A percentile compares a stretch with the other conserved stretches of the same genome.
Evolutionary conservation across 106 monocot genomes (phyloP).

Genomic region (Gastrodia elata): DNA sequence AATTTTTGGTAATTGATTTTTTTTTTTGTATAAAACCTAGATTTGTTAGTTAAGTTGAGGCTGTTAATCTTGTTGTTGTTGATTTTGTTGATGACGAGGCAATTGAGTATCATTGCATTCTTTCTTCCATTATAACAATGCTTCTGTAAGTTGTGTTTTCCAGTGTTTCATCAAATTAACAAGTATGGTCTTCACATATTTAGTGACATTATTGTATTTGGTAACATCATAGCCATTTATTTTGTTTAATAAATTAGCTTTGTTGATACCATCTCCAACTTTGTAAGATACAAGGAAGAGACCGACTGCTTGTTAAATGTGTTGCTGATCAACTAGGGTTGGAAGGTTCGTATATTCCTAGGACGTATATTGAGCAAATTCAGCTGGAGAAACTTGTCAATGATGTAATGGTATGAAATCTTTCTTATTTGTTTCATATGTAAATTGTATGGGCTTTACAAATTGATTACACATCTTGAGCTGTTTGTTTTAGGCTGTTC

Average conservation of each 20-base stretch:
- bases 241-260: neutral
- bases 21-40: neutral
- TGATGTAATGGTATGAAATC: constrained; percentile 52
- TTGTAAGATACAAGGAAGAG: constrained; percentile 90
- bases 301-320: constrained; percentile 47
- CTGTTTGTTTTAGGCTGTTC: constrained; percentile 53
- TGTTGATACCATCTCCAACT: constrained; percentile 4
- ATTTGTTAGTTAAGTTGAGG: neutral
- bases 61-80: neutral
- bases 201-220: neutral
- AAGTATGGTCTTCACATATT: neutral
- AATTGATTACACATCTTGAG: neutral
- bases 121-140: neutral
- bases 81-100: neutral
- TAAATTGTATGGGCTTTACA: neutral
- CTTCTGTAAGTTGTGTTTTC: neutral
- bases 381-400: constrained; percentile 95
- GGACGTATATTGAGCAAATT: constrained; percentile 93
- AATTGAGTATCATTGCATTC: constrained; percentile 1
- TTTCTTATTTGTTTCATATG: neutral
- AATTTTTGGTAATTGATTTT: neutral
- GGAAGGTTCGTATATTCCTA: constrained; percentile 86
- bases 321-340: constrained; percentile 72
- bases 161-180: neutral
- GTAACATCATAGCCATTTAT: neutral